Evolutionary conservation across 768 basidiomycete species (phyloP), one percentile per base, ranked within the genome.

Genomic region (Myochromella boudieri): DNA sequence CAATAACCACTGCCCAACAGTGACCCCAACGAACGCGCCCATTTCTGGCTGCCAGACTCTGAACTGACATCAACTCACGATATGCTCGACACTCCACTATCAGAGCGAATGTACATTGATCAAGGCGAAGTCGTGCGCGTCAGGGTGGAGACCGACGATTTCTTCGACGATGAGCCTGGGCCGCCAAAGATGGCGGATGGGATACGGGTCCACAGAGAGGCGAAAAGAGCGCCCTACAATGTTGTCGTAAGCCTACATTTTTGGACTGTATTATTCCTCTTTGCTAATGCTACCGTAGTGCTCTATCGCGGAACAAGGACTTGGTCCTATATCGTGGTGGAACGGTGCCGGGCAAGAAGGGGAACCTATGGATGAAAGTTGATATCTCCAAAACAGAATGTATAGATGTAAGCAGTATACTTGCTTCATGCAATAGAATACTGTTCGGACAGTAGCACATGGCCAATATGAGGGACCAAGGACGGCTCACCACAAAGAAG

Each of bases 161-260:
- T 91, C 54, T 85, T 80, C 54, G 91, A 93, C 54, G 87, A 89
- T 54, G 90, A 91, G 50, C 90, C 90, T 2, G 90, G 91, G 1
- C 89, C 90, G 0, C 85, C 86, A 1, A 88, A 85, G 58, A 83
- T 82, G 34, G 66, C 74, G 0, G 87, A 90, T 40, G 89, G 87
- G 0, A 82, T 87, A 1, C 70, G 73, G 39, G 70, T 80, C 2
- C 71, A 72, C 53, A 66, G 64, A 33, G 82, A 83, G 51, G 64
- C 71, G 68, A 60, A 66, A 46, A 60, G 75, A 39, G 72, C 86
- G 3, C 86, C 87, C 2, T 92, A 89, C 67, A 82, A 77, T 21
- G 73, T 92, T 37, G 76, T 78, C 10, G 89, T 91, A 54, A 53
- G 85, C 61, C 17, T 43, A 15, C 11, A 45, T 17, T 36, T 6